These are phyloP conservation scores for Polygonum maritimum DNA, from an alignment of 148 eudicot species.

Conservation along the genomic window DNA sequence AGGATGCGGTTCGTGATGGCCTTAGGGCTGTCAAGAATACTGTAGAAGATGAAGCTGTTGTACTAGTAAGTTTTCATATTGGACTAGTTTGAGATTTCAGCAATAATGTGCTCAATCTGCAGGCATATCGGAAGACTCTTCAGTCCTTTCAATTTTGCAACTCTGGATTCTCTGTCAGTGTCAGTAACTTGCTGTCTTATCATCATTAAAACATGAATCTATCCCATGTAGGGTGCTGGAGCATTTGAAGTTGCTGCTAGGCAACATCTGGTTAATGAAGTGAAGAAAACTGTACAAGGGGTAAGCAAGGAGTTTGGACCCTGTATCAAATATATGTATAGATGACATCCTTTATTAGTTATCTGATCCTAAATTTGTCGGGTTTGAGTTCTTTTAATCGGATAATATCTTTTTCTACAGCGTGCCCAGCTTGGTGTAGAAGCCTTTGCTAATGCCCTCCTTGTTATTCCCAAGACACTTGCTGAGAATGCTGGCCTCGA, in stretches of 20 bases:
- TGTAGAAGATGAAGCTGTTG: conserved; percentile 84
- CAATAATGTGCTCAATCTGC: background rate
- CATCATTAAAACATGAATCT: conserved; percentile 3
- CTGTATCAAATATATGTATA: background rate
- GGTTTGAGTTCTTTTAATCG: background rate
- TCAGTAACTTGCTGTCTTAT: background rate
- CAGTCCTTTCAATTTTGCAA: background rate
- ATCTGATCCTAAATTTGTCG: background rate
- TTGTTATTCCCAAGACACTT: conserved; percentile 85
- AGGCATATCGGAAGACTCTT: background rate
- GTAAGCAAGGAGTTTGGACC: conserved; percentile 23
- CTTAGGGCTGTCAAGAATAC: conserved; percentile 92
- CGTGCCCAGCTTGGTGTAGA: conserved; percentile 94
- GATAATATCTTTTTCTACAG: conserved; percentile 25
- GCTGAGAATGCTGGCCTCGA: conserved; percentile 95
- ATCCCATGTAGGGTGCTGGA: conserved; percentile 71
- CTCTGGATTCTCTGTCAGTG: background rate
- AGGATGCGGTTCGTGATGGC: conserved; percentile 99
- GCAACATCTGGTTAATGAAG: conserved; percentile 75
- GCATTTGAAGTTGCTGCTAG: conserved; percentile 99
- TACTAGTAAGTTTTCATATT: conserved; percentile 39
- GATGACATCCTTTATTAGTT: background rate
- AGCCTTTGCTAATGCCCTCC: conserved; percentile 94
- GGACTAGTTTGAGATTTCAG: background rate
- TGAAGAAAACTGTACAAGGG: conserved; percentile 94